phyloP scores from a whole-genome alignment of 176 grass and related monocot species.

The Urochloa ruziziensis region DNA sequence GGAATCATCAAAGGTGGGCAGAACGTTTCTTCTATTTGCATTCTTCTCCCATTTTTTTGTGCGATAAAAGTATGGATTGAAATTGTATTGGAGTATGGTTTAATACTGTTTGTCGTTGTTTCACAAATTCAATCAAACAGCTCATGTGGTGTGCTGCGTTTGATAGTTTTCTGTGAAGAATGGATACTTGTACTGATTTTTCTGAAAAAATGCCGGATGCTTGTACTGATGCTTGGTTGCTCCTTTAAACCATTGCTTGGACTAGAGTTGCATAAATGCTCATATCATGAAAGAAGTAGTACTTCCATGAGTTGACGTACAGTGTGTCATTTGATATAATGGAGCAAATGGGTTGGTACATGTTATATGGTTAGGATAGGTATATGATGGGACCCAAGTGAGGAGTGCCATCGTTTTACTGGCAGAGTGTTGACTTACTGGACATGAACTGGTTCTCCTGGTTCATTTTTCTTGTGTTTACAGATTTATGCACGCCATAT shows the following conservation, averaged over 20 bases:
- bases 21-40: not conserved
- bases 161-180: not conserved
- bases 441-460: not conserved
- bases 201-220: not conserved
- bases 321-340: not conserved
- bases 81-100: not conserved
- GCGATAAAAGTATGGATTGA: not conserved
- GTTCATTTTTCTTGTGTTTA: constrained; percentile 5
- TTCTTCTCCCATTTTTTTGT: not conserved
- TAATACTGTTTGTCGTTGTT: not conserved
- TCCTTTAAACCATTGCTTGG: not conserved
- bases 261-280: constrained; percentile 12
- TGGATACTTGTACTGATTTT: not conserved
- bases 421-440: not conserved
- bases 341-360: not conserved
- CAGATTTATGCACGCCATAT: not conserved
- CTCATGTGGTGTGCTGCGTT: not conserved
- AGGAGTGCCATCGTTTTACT: not conserved
- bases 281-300: not conserved
- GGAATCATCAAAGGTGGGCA: constrained; percentile 81
- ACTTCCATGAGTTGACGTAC: not conserved
- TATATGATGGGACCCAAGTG: not conserved
- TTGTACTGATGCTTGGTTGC: not conserved
- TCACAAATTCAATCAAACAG: not conserved
- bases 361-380: not conserved